phyloP scores from a whole-genome alignment of 1,139 yeast species.

The Candida frijolesensis region DNA sequence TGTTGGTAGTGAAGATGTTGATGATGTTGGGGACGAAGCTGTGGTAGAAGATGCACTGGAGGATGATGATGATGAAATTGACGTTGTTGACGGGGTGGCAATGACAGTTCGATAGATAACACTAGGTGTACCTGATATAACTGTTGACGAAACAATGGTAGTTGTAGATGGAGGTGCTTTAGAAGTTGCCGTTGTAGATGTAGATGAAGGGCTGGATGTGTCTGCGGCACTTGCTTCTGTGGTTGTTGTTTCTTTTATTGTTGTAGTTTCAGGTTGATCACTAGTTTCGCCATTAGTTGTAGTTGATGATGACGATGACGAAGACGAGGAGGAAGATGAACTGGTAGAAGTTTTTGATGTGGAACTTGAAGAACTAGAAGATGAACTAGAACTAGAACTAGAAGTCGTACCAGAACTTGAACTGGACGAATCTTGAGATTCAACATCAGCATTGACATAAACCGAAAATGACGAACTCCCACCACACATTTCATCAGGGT shows the following conservation, averaged over 20 bases:
- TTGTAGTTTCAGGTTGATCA: constrained; percentile 12
- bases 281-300: constrained; percentile 5
- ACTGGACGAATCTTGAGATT: constrained; percentile 20
- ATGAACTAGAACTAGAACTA: constrained; percentile 13
- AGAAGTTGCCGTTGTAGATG: constrained; percentile 7
- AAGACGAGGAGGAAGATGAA: neutral
- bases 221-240: constrained; percentile 6
- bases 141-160: constrained; percentile 25
- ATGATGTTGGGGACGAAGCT: constrained; percentile 14
- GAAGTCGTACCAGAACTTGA: constrained; percentile 11
- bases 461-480: constrained; percentile 54
- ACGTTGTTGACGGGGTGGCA: constrained; percentile 21
- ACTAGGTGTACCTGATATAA: constrained; percentile 25
- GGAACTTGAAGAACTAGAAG: constrained; percentile 15
- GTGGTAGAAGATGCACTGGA: constrained; percentile 19
- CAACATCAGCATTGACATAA: constrained; percentile 36
- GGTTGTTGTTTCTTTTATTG: constrained; percentile 17
- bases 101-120: constrained; percentile 24
- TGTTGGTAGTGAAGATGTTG: constrained; percentile 19
- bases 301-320: constrained; percentile 13
- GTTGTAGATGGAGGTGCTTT: constrained; percentile 13
- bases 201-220: constrained; percentile 14
- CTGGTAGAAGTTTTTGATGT: too few relatives aligned
- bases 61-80: constrained; percentile 19
- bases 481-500: constrained; percentile 62